Evolutionary conservation across 352 stramenopile genomes (phyloP), one percentile per base, ranked within the genome.

Genomic region (Phytophthora aleatoria): DNA sequence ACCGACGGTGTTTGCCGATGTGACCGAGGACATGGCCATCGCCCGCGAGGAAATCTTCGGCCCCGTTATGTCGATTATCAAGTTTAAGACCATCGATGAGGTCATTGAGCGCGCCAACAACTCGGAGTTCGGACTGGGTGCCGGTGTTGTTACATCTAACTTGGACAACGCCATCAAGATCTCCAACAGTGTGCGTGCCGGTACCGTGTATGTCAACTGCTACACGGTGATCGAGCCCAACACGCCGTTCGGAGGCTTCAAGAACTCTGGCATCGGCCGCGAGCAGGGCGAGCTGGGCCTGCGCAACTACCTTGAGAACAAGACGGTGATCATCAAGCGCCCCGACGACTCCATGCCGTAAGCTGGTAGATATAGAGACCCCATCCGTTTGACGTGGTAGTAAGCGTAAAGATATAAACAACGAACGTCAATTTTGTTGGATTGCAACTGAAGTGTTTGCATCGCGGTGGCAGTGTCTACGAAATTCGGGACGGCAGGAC

Each of bases 201-300:
- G 95, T 41, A 97, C 97, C n/a, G 89, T 98, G 20, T 96, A 94
- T 64, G 83, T 98, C 7, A 99, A 98, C 78, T 96, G 83, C 71
- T 98, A 98, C 75, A 72, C 96, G 41, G 60, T 96, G 11, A 94
- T 96, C 28, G 91, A 96, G 55, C 69, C 74, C 16, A 83, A 87
- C 61, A 92, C 96, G 57, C 81, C 84, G 15, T 96, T 94, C 55
- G 88, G 88, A 36, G 88, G 88, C 53, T 92, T 84, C 68, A 94
- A 94, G 81, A 79, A 92, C 67, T 93, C 81, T 36, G 88, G 88
- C 30, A 62, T 93, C 35, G 88, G 87, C 51, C 83, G 88, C 24
- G 85, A 96, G 67, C 74, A 84, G 44, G 87, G 87, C 38, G 71
- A 94, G 58, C 68, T 80, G 35, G 83, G 81, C 6, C 79, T 96